Base-by-base conservation (phyloP, 2,329 filamentous ascomycete genomes). In the Cordyceps javanica region DNA sequence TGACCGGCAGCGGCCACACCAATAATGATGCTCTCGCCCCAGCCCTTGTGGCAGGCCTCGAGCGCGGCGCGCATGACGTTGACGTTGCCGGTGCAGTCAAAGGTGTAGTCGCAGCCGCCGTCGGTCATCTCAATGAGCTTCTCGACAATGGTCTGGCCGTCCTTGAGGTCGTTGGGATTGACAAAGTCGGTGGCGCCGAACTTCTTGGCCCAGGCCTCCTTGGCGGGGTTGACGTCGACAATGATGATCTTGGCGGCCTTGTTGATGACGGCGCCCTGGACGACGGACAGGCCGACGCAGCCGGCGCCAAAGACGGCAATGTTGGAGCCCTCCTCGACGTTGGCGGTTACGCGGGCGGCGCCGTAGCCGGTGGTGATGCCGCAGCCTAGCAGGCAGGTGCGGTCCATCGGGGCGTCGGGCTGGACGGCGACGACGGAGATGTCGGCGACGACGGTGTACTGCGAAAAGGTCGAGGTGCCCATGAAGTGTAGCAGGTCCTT, bases 321-420 rank as follows among this genome's bases (percentile, higher is more conserved):
- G 72, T 87, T 96, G 67, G 89, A 88, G 57, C 92, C 93, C 75
- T 91, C 83, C 76, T 97, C 92, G 30, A 97, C 86, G 65, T 89
- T 89, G 66, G 94, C 94, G 5, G 93, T 97, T 70, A 96, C 93
- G 64, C 90, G 87, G 51, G 94, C 94, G 13, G 94, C 94, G 67
- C 94, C 94, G 78, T 97, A 99, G 39, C 94, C 94, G 36, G 94
- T 99, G 61, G 94, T 99, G 79, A 99, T 97, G 74, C 94, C 94
- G 74, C 94, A 99, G 70, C 94, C 94, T 55, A 99, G 85, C 75
- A 99, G 78, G 75, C 94, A 99, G 53, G 92, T 96, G 64, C 91
- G 87, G 81, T 99, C 94, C 86, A 97, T 96, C 61, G 91, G 89
- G 14, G 94, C 94, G 67, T 96, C 86, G 60, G 85, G 82, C 67